phyloP scores from a whole-genome alignment of 179 eudicot genomes.

The Spergularia azorica region DNA sequence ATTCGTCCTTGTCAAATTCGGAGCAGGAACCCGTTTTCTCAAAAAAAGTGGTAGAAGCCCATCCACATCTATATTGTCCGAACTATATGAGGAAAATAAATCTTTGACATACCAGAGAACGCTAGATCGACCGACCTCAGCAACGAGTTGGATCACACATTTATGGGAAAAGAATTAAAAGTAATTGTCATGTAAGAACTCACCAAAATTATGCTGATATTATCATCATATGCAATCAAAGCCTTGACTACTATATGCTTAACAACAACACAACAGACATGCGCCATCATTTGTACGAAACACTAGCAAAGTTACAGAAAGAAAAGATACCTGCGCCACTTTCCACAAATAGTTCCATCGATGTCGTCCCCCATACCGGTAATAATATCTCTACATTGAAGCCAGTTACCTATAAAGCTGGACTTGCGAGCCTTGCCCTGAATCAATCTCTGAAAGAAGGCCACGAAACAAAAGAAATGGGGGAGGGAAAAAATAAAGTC shows the following conservation, averaged over 20 bases:
- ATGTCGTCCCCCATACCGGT: conserved; percentile 51
- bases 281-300: not conserved
- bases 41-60: too few relatives aligned
- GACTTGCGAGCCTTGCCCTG: conserved; percentile 42
- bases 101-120: not conserved
- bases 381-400: conserved; percentile 77
- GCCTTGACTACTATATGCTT: not conserved
- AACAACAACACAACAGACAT: not conserved
- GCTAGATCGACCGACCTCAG: not conserved
- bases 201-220: not conserved
- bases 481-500: not conserved
- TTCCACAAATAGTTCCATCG: conserved; percentile 85
- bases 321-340: conserved; percentile 90
- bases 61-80: too few relatives aligned
- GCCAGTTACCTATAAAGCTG: conserved; percentile 83
- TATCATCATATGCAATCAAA: not conserved
- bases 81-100: not conserved
- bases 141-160: not conserved
- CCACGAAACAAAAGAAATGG: not conserved
- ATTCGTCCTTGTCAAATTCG: too few relatives aligned
- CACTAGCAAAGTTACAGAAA: not conserved
- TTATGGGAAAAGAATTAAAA: not conserved
- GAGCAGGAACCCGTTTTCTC: too few relatives aligned
- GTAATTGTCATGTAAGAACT: not conserved
- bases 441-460: conserved; percentile 39